phyloP scores from a whole-genome alignment of 1,139 yeast species.

The Blastobotrys persicus region DNA sequence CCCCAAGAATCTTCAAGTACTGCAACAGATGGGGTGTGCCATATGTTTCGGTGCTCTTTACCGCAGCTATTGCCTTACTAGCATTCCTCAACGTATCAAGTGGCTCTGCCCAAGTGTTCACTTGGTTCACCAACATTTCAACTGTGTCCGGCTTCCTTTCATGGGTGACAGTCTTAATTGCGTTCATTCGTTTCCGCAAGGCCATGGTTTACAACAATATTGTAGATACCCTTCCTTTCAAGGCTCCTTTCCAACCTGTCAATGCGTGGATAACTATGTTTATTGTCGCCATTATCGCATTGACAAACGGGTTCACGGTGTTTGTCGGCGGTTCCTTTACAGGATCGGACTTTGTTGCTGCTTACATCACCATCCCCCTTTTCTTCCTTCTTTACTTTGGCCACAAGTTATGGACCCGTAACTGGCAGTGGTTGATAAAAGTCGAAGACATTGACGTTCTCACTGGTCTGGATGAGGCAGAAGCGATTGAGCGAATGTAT shows the following conservation, averaged over 20 bases:
- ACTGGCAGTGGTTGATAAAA: constrained; percentile 45
- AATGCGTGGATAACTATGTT: constrained; percentile 48
- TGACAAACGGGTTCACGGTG: constrained; percentile 68
- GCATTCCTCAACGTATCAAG: constrained; percentile 38
- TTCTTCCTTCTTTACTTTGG: constrained; percentile 48
- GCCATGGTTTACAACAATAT: constrained; percentile 41
- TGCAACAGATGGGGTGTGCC: constrained; percentile 55
- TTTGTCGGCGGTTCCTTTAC: constrained; percentile 54
- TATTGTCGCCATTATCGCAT: constrained; percentile 46
- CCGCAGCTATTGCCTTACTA: constrained; percentile 48
- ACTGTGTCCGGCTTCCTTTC: constrained; percentile 54
- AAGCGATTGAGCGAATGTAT: constrained; percentile 41
- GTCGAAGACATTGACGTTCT: constrained; percentile 48
- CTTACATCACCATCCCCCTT: constrained; percentile 50
- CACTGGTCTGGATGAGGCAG: constrained; percentile 52
- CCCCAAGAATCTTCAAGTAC: constrained; percentile 47
- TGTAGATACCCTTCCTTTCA: constrained; percentile 40
- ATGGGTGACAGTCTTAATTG: constrained; percentile 51
- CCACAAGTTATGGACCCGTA: constrained; percentile 49
- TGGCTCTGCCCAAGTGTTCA: constrained; percentile 46
- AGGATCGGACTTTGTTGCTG: constrained; percentile 51
- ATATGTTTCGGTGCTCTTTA: constrained; percentile 45
- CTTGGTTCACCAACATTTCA: constrained; percentile 55
- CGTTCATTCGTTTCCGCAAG: constrained; percentile 50
- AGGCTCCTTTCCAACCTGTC: constrained; percentile 47